Evolutionary conservation across 2,329 filamentous ascomycete genomes (phyloP), one percentile per base, ranked within the genome.

Genomic region (Paraconiothyrium sp.): DNA sequence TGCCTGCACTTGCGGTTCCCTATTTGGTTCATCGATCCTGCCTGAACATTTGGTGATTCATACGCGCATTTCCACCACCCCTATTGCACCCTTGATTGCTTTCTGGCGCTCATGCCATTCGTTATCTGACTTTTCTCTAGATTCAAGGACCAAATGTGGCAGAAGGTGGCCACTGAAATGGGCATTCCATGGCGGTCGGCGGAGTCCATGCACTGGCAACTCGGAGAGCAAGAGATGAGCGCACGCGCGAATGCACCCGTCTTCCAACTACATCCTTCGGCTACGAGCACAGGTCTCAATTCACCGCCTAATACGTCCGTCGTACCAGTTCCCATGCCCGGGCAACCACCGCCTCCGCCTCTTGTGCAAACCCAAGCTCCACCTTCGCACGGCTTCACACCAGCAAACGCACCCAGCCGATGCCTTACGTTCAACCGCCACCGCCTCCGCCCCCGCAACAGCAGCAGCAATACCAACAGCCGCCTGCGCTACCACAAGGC

Each of bases 111-210:
- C 22, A 32, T 9, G 43, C 24, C 41, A 32, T 58, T 41, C 32
- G 41, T 59, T 47, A 48, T 66, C 76, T 78, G 61, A 78, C 67
- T 32, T 49, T 48, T 46, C 27, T 51, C 35, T 76, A 98, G 94
- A 79, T 97, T 97, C 84, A 97, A 97, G 80, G 89, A 92, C 66
- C 93, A 98, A 76, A 98, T 98, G 93, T 99, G 94, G 94, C 89
- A 92, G 62, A 95, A 94, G 74, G 92, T 98, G 24, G 93, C 94
- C 46, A 93, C 95, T 77, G 94, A 98, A 79, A 94, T 99, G 90
- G 90, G 89, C 34, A 90, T 97, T 60, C 95, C 94, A 39, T 98
- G 94, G 94, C 88, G 95, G 73, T 93, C 95, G 20, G 94, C 92
- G 51, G 94, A 99, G 80, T 94, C 93, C 4, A 97, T 97, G 94